Evolutionary conservation across 176 grass and related monocot genomes (phyloP).

Genomic region (Avena atlantica): DNA sequence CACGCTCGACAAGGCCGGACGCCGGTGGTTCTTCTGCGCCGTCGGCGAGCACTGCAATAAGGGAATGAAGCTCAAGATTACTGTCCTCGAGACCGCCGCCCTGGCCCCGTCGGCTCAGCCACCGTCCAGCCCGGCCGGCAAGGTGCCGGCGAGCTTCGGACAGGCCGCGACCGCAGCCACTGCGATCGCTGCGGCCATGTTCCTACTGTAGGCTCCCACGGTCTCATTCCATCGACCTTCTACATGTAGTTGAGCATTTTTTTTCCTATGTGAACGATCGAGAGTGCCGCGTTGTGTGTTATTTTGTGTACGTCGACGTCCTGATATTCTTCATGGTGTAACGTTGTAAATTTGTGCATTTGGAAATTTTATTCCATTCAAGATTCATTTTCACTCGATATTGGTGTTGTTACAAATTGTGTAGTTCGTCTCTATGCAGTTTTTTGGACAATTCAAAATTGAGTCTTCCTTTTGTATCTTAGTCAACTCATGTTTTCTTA

Average conservation of each 20-base stretch:
- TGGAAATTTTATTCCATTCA: too few relatives aligned
- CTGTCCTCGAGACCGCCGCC: neutral
- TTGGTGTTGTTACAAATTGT: too few relatives aligned
- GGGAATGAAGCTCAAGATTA: constrained; percentile 51
- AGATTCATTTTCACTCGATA: too few relatives aligned
- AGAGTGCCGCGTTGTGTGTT: neutral
- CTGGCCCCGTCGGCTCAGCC: neutral
- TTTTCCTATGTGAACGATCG: neutral
- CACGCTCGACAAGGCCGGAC: constrained; percentile 32
- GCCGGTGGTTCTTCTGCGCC: constrained; percentile 52
- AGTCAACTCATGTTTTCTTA: too few relatives aligned
- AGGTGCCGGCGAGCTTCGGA: constrained; percentile 18
- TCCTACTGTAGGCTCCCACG: constrained; percentile 37
- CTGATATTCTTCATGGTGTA: too few relatives aligned
- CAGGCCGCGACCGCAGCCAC: neutral
- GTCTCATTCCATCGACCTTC: neutral
- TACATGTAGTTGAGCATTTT: neutral
- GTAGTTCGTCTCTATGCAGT: too few relatives aligned
- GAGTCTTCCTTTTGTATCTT: too few relatives aligned
- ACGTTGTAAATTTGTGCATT: too few relatives aligned
- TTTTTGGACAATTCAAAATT: neutral
- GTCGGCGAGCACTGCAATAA: neutral
- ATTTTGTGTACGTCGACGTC: neutral
- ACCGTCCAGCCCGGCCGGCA: constrained; percentile 26
- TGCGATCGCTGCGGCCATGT: constrained; percentile 5